Evolutionary conservation across 2,329 filamentous ascomycete genomes (phyloP), one percentile per base, ranked within the genome.

Genomic region (Allantophomopsis cytisporea): DNA sequence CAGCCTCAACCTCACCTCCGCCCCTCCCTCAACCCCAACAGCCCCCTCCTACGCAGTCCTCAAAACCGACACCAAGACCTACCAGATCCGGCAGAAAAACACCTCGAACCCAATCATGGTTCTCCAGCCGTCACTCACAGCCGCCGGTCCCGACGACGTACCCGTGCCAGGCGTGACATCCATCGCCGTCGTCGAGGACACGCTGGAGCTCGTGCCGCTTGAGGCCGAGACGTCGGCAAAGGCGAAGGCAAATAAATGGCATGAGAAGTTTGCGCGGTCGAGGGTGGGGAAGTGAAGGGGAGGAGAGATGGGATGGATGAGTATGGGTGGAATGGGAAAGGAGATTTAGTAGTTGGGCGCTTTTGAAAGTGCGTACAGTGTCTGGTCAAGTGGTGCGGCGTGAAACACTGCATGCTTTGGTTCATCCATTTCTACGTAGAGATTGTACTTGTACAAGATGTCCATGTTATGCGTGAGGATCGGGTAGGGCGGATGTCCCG

Each of bases 91-190:
- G 21, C 76, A 80, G 50, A 80, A 80, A 54, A 80, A 79, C 54
- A 79, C 76, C 0, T 80, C 76, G 35, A 80, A 80, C 51, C 69
- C 71, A n/a, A 62, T 80, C 36, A 69, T 79, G 49, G 54, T 80
- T 3, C 60, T 80, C 23, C 53, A 59, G 18, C 58, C 64, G 14
- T 54, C 53, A 5, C 31, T 1, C 35, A 42, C 2, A 45, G 53
- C 7, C 50, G 49, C 20, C 41, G 50, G 40, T 38, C 28, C n/a
- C 33, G 20, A 20, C 36, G 45, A 46, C 20, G 54, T 55, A 10
- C 48, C 57, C 7, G 52, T 57, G 21, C 46, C 56, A 2, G 60
- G 62, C 10, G 47, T 80, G 2, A 60, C 60, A 32, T 60, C 66
- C 8, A 60, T 80, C 15, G 63, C 71, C 7, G 76, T 69, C 2